Percentiles rank a stretch among this genome's conserved stretches.
Conservation (phyloP, 73 alveolate genomes). For the Paramecium octaurelia region DNA sequence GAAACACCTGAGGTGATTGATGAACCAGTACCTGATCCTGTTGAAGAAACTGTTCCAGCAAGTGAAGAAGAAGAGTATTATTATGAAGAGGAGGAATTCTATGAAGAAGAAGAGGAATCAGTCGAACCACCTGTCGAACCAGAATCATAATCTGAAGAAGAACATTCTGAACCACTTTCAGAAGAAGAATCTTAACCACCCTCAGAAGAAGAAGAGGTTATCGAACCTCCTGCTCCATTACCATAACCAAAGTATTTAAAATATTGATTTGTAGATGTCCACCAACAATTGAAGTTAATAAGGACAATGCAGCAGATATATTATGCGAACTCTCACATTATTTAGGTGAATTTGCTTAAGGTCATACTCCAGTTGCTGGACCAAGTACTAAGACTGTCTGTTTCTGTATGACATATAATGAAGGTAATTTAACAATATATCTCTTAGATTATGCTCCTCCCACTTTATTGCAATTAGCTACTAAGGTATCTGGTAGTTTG, state of each 20-base stretch:
- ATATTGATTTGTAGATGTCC: not conserved
- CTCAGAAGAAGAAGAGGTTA: not conserved
- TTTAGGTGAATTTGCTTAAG: constrained; percentile 45
- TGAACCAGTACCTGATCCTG: not conserved
- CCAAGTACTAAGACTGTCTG: not conserved
- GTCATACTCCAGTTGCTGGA: not conserved
- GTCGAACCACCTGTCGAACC: not conserved
- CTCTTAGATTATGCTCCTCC: not conserved
- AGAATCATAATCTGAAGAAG: not conserved
- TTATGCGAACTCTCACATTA: constrained; percentile 21
- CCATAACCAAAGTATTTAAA: not conserved
- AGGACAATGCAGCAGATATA: constrained; percentile 26
- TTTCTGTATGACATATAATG: constrained; percentile 30
- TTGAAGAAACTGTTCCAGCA: not conserved
- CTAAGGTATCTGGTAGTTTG: not conserved
- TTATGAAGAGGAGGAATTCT: not conserved
- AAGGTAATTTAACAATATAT: not conserved
- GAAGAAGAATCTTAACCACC: not conserved
- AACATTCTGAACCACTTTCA: not conserved
- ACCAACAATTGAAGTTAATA: not conserved
- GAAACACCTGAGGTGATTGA: not conserved
- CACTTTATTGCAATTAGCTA: constrained; percentile 8
- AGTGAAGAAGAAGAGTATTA: not conserved
- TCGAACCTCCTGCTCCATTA: not conserved
- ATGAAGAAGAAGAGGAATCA: not conserved